Conservation (phyloP, 352 stramenopile species). For the Globisporangium lucens region DNA sequence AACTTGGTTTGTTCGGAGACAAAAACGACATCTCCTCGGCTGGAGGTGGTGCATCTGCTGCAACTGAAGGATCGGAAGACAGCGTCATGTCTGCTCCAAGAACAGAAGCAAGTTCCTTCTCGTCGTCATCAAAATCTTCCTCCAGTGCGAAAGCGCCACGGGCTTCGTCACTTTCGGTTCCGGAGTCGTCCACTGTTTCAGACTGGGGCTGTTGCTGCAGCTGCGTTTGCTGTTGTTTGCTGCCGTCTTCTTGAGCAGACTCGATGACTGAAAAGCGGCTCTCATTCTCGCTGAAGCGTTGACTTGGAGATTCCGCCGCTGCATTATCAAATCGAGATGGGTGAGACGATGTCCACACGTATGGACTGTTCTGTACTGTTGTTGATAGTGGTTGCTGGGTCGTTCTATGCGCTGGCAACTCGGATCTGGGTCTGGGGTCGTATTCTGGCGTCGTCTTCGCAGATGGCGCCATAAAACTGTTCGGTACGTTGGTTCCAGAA, state of each 20-base stretch:
- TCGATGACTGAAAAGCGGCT: slow-evolving; percentile 4
- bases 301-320: background rate
- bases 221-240: background rate
- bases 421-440: background rate
- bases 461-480: background rate
- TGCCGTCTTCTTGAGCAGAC: background rate
- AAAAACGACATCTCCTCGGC: slow-evolving; percentile 40
- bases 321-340: background rate
- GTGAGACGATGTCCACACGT: background rate
- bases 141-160: slow-evolving; percentile 2
- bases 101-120: background rate
- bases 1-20: slow-evolving; percentile 36
- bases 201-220: background rate
- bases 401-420: background rate
- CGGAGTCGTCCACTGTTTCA: background rate
- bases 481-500: background rate
- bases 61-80: no score
- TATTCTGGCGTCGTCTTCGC: background rate
- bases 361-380: background rate
- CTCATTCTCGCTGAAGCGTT: background rate
- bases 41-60: background rate
- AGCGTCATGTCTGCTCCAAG: background rate
- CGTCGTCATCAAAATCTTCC: background rate
- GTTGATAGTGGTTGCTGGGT: background rate
- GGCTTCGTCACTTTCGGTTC: slow-evolving; percentile 1